Conservation (phyloP, 2,329 filamentous ascomycete genomes). For the Beauveria rudraprayagi region DNA sequence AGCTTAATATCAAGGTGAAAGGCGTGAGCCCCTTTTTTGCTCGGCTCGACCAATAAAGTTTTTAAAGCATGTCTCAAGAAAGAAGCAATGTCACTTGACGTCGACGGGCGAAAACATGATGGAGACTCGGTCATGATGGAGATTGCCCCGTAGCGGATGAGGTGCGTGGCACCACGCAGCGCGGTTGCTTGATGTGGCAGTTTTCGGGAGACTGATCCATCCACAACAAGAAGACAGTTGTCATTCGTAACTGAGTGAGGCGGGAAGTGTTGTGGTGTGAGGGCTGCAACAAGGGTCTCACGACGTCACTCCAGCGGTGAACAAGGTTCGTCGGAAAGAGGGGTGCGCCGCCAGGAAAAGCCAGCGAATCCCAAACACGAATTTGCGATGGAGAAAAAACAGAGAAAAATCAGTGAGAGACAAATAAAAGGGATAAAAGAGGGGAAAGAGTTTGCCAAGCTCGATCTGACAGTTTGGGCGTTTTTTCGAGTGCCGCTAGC, state of each 20-base stretch:
- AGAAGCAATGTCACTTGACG: background rate
- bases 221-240: too few species aligned
- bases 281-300: background rate
- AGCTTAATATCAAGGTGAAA: too few species aligned
- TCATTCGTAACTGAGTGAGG: too few species aligned
- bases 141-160: background rate
- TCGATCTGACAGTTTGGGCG: background rate
- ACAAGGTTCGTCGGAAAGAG: background rate
- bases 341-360: too few species aligned
- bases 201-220: background rate
- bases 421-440: too few species aligned
- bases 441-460: background rate
- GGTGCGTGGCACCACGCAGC: too few species aligned
- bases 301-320: conserved; percentile 10
- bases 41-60: too few species aligned
- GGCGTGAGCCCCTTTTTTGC: too few species aligned
- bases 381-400: too few species aligned
- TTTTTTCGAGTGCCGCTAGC: background rate
- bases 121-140: background rate
- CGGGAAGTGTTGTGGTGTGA: background rate
- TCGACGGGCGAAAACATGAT: background rate
- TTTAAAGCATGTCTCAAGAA: background rate
- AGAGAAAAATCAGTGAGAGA: background rate
- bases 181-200: background rate
- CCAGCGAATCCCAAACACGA: too few species aligned